These are phyloP conservation scores for Aquilaria malaccensis DNA, from an alignment of 345 rosid species.

Conservation along the genomic window DNA sequence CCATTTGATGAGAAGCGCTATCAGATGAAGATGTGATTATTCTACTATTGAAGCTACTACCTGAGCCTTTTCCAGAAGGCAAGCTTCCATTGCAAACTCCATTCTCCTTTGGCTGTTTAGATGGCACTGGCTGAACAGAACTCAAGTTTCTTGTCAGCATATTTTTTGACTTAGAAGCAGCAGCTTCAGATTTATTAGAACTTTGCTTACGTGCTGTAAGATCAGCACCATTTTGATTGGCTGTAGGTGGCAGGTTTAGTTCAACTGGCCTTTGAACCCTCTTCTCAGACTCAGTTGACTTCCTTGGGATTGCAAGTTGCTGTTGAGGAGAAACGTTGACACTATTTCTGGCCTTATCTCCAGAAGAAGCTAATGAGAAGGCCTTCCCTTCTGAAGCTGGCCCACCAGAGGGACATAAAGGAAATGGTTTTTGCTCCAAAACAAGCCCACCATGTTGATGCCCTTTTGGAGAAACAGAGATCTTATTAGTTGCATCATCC, in stretches of 20 bases:
- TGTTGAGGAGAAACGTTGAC: conserved; percentile 25
- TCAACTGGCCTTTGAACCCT: conserved; percentile 70
- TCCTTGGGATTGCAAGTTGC: conserved; percentile 32
- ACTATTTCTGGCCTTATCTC: conserved; percentile 18
- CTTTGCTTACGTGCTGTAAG: conserved; percentile 31
- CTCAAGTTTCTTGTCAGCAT: conserved; percentile 32
- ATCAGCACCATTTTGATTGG: conserved; percentile 33
- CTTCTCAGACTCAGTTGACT: conserved; percentile 29
- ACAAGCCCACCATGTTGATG: conserved; percentile 19
- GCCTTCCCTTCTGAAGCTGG: conserved; percentile 31
- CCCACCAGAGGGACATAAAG: conserved; percentile 28
- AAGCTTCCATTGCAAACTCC: conserved; percentile 35
- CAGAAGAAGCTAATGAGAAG: conserved; percentile 29
- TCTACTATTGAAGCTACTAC: conserved; percentile 24
- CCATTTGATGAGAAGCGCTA: conserved; percentile 37
- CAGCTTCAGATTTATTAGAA: conserved; percentile 30
- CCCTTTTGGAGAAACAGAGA: conserved; percentile 25
- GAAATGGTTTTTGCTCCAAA: conserved; percentile 33
- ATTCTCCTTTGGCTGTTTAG: conserved; percentile 31
- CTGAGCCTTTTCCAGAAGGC: conserved; percentile 40
- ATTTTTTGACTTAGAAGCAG: conserved; percentile 28
- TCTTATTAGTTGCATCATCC: conserved; percentile 25
- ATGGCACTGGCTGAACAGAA: conserved; percentile 28
- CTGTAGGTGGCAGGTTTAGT: conserved; percentile 63
- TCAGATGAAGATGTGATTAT: conserved; percentile 30